Evolutionary conservation across 768 basidiomycete species (phyloP).

Genomic region (Rhizopogon vesiculosus): DNA sequence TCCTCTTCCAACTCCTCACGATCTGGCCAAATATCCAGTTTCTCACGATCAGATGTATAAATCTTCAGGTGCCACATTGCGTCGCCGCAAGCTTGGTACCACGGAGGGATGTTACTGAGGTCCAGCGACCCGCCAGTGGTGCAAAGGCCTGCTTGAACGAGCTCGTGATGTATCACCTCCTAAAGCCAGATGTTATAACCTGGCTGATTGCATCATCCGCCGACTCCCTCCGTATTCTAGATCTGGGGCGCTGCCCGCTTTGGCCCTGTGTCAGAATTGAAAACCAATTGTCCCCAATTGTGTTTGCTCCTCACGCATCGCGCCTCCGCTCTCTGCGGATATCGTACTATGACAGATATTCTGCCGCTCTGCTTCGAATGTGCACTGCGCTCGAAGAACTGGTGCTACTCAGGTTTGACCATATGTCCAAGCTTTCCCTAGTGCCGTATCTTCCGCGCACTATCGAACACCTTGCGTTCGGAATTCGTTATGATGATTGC

Average conservation of each 20-base stretch:
- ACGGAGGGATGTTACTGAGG: neutral
- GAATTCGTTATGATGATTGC: constrained; percentile 10
- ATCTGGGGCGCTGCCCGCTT: constrained; percentile 20
- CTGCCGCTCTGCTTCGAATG: constrained; percentile 27
- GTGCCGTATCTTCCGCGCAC: constrained; percentile 27
- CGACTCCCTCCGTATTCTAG: constrained; percentile 5
- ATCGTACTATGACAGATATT: constrained; percentile 27
- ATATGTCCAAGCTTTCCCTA: constrained; percentile 29
- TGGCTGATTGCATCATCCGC: constrained; percentile 37
- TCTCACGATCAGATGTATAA: constrained; percentile 11
- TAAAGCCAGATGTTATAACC: constrained; percentile 20
- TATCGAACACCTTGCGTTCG: constrained; percentile 36
- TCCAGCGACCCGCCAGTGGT: constrained; percentile 1
- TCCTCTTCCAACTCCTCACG: constrained; percentile 36
- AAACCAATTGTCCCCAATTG: constrained; percentile 20
- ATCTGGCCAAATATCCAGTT: constrained; percentile 34
- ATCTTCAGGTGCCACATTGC: constrained; percentile 24
- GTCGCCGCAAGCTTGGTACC: neutral
- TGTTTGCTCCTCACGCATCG: constrained; percentile 25
- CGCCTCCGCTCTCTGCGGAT: constrained; percentile 41
- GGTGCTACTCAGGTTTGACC: constrained; percentile 21
- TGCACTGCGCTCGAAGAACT: constrained; percentile 39
- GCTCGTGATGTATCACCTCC: constrained; percentile 32
- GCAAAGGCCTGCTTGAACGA: constrained; percentile 32
- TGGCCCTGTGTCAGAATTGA: too few species aligned